A percentile compares a stretch with the other conserved stretches of the same genome.
phyloP scores from a whole-genome alignment of 2,329 filamentous ascomycete species.

The Ceratocystis destructans region DNA sequence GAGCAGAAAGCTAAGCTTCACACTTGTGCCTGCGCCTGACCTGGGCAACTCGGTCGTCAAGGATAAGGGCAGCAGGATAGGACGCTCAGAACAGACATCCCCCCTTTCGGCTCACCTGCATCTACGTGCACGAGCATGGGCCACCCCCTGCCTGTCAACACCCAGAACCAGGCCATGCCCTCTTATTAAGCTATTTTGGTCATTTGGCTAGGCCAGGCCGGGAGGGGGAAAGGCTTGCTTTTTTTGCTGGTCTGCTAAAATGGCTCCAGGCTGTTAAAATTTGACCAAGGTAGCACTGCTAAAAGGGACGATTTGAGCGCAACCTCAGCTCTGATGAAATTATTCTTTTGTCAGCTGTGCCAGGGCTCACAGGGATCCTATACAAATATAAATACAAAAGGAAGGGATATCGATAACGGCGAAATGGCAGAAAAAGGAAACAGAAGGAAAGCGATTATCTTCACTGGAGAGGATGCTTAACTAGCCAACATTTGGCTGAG shows the following conservation, averaged over 20 bases:
- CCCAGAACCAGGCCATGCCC: neutral
- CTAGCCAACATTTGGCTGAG: too few relatives aligned
- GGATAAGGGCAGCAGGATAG: neutral
- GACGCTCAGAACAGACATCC: neutral
- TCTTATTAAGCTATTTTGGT: neutral
- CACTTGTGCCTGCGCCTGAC: neutral
- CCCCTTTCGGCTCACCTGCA: too few relatives aligned
- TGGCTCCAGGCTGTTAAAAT: too few relatives aligned
- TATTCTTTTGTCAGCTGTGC: neutral
- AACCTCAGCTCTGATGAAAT: neutral
- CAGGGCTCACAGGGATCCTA: neutral
- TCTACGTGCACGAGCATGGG: neutral
- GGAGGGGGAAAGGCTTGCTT: too few relatives aligned
- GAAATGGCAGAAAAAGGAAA: neutral
- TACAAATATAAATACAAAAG: neutral
- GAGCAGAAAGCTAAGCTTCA: neutral
- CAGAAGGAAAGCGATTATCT: too few relatives aligned
- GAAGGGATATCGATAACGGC: neutral
- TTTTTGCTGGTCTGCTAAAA: too few relatives aligned
- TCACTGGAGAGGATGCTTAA: too few relatives aligned
- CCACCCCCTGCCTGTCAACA: neutral
- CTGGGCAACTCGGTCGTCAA: neutral
- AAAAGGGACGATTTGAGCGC: neutral
- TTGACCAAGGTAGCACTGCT: neutral
- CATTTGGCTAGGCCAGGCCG: too few relatives aligned